phyloP scores from a whole-genome alignment of 2,329 filamentous ascomycete species.

The Blastomyces emzantsi region DNA sequence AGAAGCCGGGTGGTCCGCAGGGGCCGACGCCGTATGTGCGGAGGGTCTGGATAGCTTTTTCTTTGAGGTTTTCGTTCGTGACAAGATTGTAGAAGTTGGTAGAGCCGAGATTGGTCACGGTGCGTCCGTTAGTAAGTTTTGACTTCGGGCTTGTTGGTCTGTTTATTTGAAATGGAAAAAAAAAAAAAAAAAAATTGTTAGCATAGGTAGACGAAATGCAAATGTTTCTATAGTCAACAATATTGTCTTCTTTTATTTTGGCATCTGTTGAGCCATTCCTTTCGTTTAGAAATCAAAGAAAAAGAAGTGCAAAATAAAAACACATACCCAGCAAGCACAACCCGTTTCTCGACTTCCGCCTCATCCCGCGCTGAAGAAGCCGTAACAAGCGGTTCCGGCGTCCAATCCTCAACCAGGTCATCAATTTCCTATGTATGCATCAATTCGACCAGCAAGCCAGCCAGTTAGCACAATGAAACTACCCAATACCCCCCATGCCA shows the following conservation, averaged over 20 bases:
- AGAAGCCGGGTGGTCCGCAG: constrained; percentile 94
- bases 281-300: not conserved
- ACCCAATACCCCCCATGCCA: not conserved
- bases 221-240: not conserved
- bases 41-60: constrained; percentile 88
- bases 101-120: constrained; percentile 84
- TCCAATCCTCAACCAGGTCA: constrained; percentile 93
- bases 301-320: not conserved
- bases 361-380: constrained; percentile 66
- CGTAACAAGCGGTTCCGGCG: constrained; percentile 79
- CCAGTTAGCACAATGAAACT: not conserved
- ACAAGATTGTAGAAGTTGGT: constrained; percentile 99
- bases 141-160: constrained; percentile 85
- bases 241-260: not conserved
- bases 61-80: constrained; percentile 81
- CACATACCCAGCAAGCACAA: constrained; percentile 75
- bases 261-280: not conserved
- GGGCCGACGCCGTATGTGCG: constrained; percentile 94
- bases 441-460: constrained; percentile 3
- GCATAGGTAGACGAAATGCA: not conserved
- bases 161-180: constrained; percentile 12
- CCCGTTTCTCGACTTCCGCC: constrained; percentile 71
- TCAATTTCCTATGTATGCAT: constrained; percentile 67
- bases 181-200: constrained; percentile 1
- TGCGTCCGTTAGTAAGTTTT: constrained; percentile 79